These are phyloP conservation scores for Davidsoniella australis DNA, from an alignment of 2,329 filamentous ascomycete species.

Conservation along the genomic window DNA sequence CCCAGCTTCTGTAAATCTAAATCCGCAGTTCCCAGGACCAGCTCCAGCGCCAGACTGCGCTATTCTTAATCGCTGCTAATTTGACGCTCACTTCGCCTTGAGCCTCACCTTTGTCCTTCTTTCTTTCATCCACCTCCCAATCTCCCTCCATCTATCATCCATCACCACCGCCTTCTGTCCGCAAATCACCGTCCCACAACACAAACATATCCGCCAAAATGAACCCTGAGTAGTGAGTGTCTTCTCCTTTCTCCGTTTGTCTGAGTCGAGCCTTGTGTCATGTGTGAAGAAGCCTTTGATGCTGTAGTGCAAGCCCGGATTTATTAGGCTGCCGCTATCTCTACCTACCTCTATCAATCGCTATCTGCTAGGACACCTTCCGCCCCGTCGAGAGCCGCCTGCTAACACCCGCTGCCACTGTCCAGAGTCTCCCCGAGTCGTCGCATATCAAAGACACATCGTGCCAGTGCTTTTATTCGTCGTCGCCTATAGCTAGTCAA, in stretches of 20 bases:
- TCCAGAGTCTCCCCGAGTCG: too few species aligned
- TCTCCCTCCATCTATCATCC: neutral
- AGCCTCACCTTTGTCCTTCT: constrained; percentile 3
- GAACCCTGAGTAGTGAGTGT: constrained; percentile 78
- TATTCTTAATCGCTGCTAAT: neutral
- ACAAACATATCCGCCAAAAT: constrained; percentile 36
- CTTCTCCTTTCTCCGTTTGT: neutral
- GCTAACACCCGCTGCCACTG: neutral
- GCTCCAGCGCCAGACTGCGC: neutral
- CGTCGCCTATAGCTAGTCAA: too few species aligned
- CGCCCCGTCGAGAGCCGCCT: neutral
- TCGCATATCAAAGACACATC: too few species aligned
- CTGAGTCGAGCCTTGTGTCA: neutral
- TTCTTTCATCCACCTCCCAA: neutral
- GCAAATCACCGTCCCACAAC: neutral
- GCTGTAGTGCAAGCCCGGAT: constrained; percentile 8
- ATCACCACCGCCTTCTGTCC: neutral
- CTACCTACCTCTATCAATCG: neutral
- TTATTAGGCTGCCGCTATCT: neutral
- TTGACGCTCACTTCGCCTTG: neutral
- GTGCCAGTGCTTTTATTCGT: too few species aligned
- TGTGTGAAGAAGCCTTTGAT: constrained; percentile 3
- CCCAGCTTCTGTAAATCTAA: too few species aligned
- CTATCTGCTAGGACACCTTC: neutral
- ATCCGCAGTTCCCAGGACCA: too few species aligned